Evolutionary conservation across 2,329 filamentous ascomycete species (phyloP).

Genomic region (Diaporthe sp.): DNA sequence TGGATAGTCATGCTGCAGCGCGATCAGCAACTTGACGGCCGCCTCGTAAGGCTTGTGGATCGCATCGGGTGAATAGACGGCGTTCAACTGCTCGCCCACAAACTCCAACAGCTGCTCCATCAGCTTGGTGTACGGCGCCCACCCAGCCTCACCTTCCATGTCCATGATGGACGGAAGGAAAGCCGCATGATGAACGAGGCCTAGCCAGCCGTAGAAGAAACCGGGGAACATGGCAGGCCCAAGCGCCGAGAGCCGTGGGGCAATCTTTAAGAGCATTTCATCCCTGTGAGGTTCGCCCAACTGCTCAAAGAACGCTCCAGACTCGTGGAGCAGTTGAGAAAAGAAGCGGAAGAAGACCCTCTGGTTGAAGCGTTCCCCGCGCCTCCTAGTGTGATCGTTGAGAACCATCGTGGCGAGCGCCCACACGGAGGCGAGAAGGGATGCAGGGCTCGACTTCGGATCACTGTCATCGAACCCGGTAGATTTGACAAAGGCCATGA

Average conservation of each 20-base stretch:
- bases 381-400: constrained; percentile 85
- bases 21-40: constrained; percentile 81
- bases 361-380: constrained; percentile 85
- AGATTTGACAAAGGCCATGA: constrained; percentile 79
- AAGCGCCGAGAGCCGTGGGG: constrained; percentile 76
- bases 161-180: constrained; percentile 84
- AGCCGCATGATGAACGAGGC: constrained; percentile 83
- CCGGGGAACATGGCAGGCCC: constrained; percentile 82
- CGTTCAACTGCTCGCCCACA: constrained; percentile 83
- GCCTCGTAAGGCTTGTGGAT: constrained; percentile 88
- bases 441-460: constrained; percentile 70
- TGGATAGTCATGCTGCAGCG: constrained; percentile 93
- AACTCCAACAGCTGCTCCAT: constrained; percentile 78
- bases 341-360: constrained; percentile 93
- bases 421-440: constrained; percentile 81
- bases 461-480: constrained; percentile 71
- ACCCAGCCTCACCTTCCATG: constrained; percentile 76
- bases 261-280: constrained; percentile 79
- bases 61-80: constrained; percentile 73
- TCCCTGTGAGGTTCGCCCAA: constrained; percentile 69
- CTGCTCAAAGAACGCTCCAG: constrained; percentile 68
- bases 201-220: constrained; percentile 88
- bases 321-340: constrained; percentile 82
- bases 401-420: constrained; percentile 83
- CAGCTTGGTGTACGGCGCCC: constrained; percentile 79